These are phyloP conservation scores for Leishmania tarentolae DNA, from an alignment of 208 protist genomes.

Conservation along the genomic window DNA sequence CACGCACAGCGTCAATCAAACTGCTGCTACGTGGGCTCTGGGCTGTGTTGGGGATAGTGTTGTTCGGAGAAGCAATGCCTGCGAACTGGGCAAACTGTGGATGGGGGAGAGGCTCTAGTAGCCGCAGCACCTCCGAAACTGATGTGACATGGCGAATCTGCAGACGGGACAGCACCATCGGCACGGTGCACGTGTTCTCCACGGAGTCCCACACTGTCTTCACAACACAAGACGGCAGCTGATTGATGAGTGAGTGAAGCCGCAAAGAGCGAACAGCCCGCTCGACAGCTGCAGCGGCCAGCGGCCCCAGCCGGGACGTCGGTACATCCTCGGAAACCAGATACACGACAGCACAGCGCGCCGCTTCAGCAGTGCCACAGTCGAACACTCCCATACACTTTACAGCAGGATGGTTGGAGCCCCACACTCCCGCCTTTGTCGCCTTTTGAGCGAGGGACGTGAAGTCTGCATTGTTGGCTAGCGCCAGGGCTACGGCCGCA, in stretches of 20 bases:
- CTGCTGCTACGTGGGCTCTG: background rate
- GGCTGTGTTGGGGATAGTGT: background rate
- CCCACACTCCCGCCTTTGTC: background rate
- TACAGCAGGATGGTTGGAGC: background rate
- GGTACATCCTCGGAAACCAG: slow-evolving; percentile 69
- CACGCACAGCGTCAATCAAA: slow-evolving; percentile 31
- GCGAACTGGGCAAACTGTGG: background rate
- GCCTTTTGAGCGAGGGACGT: background rate
- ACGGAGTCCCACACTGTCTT: slow-evolving; percentile 18
- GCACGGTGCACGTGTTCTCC: slow-evolving; percentile 27
- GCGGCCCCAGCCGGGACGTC: slow-evolving; percentile 28
- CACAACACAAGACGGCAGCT: slow-evolving; percentile 24
- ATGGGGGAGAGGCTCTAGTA: slow-evolving; percentile 24
- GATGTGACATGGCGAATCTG: slow-evolving; percentile 45
- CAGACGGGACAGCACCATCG: slow-evolving; percentile 45
- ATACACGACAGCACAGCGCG: slow-evolving; percentile 43
- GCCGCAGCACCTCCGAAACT: slow-evolving; percentile 37
- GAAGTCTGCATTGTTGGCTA: slow-evolving; percentile 10
- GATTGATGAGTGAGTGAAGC: slow-evolving; percentile 28
- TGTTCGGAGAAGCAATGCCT: background rate
- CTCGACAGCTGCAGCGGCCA: slow-evolving; percentile 29
- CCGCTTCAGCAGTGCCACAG: background rate
- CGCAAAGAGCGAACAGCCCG: slow-evolving; percentile 15
- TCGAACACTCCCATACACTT: slow-evolving; percentile 8
- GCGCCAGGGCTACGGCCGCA: slow-evolving; percentile 14